These are phyloP conservation scores for Dactylonectria macrodidyma DNA, from an alignment of 2,329 filamentous ascomycete genomes.

Conservation along the genomic window DNA sequence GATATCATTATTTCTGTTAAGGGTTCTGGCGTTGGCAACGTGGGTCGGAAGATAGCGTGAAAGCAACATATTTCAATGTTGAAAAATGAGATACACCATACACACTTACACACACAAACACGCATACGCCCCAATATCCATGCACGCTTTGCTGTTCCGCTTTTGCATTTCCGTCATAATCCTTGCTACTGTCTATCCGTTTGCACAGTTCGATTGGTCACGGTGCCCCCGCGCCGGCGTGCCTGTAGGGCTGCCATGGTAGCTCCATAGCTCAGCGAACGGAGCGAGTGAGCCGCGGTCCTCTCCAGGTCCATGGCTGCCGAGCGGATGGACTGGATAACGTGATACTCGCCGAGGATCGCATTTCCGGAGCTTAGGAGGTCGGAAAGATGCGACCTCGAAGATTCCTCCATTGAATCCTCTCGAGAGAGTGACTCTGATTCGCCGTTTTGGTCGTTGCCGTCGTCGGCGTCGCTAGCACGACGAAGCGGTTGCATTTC, in stretches of 20 bases:
- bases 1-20: constrained; percentile 93
- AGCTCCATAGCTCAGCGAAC: constrained; percentile 68
- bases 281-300: constrained; percentile 66
- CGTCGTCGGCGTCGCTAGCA: constrained; percentile 44
- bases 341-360: constrained; percentile 67
- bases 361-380: constrained; percentile 70
- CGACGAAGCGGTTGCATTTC: constrained; percentile 59
- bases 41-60: constrained; percentile 88
- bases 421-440: constrained; percentile 47
- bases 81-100: constrained; percentile 29
- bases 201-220: constrained; percentile 39
- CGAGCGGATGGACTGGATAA: constrained; percentile 64
- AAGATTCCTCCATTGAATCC: constrained; percentile 47
- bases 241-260: constrained; percentile 68
- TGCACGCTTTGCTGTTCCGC: not conserved
- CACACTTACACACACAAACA: constrained; percentile 18
- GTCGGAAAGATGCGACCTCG: constrained; percentile 60
- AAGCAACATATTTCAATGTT: constrained; percentile 42
- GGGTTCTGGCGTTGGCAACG: constrained; percentile 93
- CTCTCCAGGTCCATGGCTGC: constrained; percentile 63
- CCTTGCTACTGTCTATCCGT: constrained; percentile 39
- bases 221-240: constrained; percentile 52
- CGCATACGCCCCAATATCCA: constrained; percentile 14
- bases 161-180: constrained; percentile 17
- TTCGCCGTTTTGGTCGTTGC: constrained; percentile 46